A percentile compares a stretch with the other conserved stretches of the same genome.
Evolutionary conservation across 768 basidiomycete species (phyloP).

Genomic region (Naganishia vishniacii): DNA sequence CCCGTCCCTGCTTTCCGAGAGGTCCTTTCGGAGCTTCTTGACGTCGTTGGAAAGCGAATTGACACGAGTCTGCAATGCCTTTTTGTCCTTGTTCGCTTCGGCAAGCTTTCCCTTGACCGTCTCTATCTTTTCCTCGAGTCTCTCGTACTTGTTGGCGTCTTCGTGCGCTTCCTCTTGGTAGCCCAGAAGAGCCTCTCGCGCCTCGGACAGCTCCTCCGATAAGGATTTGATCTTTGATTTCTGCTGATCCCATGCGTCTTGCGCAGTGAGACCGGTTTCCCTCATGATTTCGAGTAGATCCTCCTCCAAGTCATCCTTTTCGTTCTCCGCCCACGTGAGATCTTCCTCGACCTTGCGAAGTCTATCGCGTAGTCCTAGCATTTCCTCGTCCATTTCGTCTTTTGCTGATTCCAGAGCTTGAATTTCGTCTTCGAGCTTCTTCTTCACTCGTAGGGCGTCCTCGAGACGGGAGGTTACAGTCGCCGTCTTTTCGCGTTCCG

Average conservation of each 20-base stretch:
- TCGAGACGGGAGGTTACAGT: background rate
- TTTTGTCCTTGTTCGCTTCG: background rate
- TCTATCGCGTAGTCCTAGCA: conserved; percentile 3
- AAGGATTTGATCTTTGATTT: background rate
- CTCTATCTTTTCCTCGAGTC: background rate
- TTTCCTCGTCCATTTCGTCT: background rate
- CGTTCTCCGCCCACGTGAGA: conserved; percentile 6
- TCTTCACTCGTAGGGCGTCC: background rate
- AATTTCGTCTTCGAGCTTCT: background rate
- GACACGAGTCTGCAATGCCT: background rate
- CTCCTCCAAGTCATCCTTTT: background rate
- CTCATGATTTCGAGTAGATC: background rate
- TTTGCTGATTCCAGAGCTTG: background rate
- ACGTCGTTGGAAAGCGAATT: background rate
- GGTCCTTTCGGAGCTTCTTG: conserved; percentile 6
- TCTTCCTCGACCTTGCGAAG: background rate
- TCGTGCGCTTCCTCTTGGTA: conserved; percentile 3
- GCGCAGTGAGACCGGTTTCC: background rate
- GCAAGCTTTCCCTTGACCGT: too few relatives aligned
- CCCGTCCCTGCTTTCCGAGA: background rate
- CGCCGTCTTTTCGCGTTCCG: background rate
- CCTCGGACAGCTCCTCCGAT: background rate
- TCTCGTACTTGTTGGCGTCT: background rate
- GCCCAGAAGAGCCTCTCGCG: background rate
- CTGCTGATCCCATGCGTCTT: background rate